phyloP scores from a whole-genome alignment of 2,329 filamentous ascomycete species.

The Fonsecaea erecta region DNA sequence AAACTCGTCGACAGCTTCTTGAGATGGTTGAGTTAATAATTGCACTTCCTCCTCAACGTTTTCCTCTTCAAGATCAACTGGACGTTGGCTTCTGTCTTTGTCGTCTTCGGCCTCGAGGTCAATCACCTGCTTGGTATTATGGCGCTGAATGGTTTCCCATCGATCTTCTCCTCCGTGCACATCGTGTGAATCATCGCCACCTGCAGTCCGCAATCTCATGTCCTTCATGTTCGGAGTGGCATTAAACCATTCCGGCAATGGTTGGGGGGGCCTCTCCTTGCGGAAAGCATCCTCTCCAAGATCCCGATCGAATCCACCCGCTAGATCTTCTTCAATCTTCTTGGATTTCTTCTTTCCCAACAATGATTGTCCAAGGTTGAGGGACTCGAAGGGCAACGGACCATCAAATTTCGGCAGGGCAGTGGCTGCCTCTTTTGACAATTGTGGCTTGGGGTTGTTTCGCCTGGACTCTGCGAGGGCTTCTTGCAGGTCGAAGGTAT shows the following conservation, averaged over 20 bases:
- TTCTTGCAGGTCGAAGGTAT: slow-evolving; percentile 76
- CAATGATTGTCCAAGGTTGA: slow-evolving; percentile 69
- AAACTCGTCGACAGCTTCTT: slow-evolving; percentile 12
- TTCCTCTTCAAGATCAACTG: slow-evolving; percentile 22
- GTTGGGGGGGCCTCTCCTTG: slow-evolving; percentile 42
- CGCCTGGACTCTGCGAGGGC: slow-evolving; percentile 74
- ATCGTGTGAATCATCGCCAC: slow-evolving; percentile 36
- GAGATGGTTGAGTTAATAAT: slow-evolving; percentile 10
- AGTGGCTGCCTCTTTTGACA: neutral
- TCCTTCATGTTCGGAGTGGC: slow-evolving; percentile 42
- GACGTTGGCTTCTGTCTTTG: neutral
- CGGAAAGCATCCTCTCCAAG: slow-evolving; percentile 36
- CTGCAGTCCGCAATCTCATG: slow-evolving; percentile 27
- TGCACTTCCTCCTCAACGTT: slow-evolving; percentile 41
- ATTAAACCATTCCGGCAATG: slow-evolving; percentile 55
- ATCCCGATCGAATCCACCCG: slow-evolving; percentile 69
- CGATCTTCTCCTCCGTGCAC: slow-evolving; percentile 11
- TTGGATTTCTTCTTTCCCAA: slow-evolving; percentile 59
- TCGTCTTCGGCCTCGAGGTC: slow-evolving; percentile 44
- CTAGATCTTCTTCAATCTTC: slow-evolving; percentile 57
- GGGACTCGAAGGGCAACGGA: slow-evolving; percentile 84
- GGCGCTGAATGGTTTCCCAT: slow-evolving; percentile 37
- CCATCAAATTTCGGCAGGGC: slow-evolving; percentile 63
- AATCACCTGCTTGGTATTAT: slow-evolving; percentile 46
- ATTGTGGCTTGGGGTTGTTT: slow-evolving; percentile 53